Percentiles rank a stretch among this genome's conserved stretches.
phyloP scores from a whole-genome alignment of 176 grass and related monocot genomes.

The Oryza nivara region DNA sequence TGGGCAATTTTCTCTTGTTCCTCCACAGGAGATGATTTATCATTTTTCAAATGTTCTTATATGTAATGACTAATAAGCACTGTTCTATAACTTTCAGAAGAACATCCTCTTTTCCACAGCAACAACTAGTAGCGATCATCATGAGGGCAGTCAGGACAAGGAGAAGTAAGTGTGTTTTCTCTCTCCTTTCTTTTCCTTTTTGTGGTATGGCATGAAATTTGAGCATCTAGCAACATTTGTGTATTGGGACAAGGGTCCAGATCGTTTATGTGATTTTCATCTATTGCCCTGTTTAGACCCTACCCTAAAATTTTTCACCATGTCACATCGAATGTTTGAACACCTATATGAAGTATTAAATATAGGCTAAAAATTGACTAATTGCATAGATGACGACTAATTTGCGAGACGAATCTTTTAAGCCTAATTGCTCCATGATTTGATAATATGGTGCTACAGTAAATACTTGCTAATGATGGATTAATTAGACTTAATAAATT shows the following conservation, averaged over 20 bases:
- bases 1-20: background rate
- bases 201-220: background rate
- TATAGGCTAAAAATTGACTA: too few species aligned
- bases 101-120: constrained; percentile 52
- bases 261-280: constrained; percentile 7
- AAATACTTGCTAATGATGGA: too few species aligned
- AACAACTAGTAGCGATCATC: constrained; percentile 29
- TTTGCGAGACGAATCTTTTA: too few species aligned
- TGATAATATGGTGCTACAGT: too few species aligned
- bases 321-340: too few species aligned
- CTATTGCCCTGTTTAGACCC: too few species aligned
- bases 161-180: constrained; percentile 45
- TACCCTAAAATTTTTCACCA: too few species aligned
- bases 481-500: too few species aligned
- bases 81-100: constrained; percentile 43
- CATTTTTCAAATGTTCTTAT: background rate
- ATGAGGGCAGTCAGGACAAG: constrained; percentile 35
- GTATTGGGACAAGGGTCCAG: background rate
- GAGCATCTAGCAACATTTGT: background rate
- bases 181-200: background rate
- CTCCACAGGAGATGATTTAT: background rate
- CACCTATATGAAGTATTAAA: too few species aligned
- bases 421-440: too few species aligned
- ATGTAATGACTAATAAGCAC: background rate
- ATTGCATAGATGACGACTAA: too few species aligned